Base-by-base conservation (phyloP, 768 basidiomycete genomes). In the Phlebiopsis flavidoalba region DNA sequence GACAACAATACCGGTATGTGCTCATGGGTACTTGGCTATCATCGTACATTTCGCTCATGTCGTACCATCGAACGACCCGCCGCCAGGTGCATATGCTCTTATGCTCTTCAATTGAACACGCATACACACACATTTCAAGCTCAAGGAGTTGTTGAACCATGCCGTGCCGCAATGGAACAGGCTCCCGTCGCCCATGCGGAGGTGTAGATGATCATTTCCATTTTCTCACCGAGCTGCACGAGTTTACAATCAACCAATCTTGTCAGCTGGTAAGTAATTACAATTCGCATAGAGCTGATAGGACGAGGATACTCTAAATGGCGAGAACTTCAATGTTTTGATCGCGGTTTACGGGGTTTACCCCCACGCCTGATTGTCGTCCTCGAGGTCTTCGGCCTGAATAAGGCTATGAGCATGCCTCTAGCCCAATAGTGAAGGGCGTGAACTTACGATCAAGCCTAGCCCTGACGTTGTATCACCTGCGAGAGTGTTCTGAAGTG, bases 281-380 rank as follows among this genome's bases (percentile, higher is more conserved):
- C 12, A 5, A 50, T 50, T 21, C 19, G 40, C 17, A 43, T 3
- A 8, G 40, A 43, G 12, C 53, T 33, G 36, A 54, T 37, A 33
- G 26, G 53, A 33, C 19, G n/a, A 31, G 19, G 53, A n/a, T 10
- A 54, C n/a, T 33, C 26, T 40, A 37, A 14, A 15, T 33, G 2
- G 31, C 11, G 47, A 54, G 47, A 65, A 37, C 37, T 6, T 55
- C 36, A 55, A 4, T 53, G 52, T 35, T 35, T 35, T 5, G 52
- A 53, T 35, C 35, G 31, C 8, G 54, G 54, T 37, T 55, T 55
- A 21, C 57, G 59, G 52, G 69, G 65, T 17, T 65, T 67, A 24
- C 69, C 71, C n/a, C 72, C 72, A 73, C 3, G 72, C 65, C 59
- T 65, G 52, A 53, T 73, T 71, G 15, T 73, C 72, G 36, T 71